Base-by-base conservation (phyloP, 345 rosid genomes). In the Sisymbrium irio region DNA sequence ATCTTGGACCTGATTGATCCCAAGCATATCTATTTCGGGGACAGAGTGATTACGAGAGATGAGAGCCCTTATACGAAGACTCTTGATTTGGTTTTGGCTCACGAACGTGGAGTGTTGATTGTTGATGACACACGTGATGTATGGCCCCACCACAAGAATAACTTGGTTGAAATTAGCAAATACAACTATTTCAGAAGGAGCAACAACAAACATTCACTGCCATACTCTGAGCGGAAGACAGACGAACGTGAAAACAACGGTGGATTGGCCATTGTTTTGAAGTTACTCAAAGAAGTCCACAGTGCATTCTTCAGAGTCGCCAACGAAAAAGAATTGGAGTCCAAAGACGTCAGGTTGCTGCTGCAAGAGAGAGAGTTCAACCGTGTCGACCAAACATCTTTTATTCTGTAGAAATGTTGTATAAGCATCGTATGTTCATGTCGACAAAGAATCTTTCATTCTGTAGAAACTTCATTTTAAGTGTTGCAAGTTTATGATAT, bases 221-320 rank as follows among this genome's bases (percentile, higher is more conserved):
- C 90, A 84, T 88, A 69, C 81, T 75, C 86, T 75, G 71, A 54
- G 37, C 81, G 79, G 79, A 13, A 85, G 81, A 81, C 82, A 79
- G 47, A 83, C 83, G 18, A 81, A 80, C 68, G 83, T 75, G 83
- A 72, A 66, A 55, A 5, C 39, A 27, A 83, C 73, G 71, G 71
- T 72, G 37, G 55, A 9, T 11, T 86, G 82, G 61, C 80, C 76
- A 58, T 73, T 82, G 59, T 77, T 82, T 53, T 82, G 83, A 17
- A 82, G 76, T 3, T 73, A 56, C 58, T 73, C 50, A 65, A 17
- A 22, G 25, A 56, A 33, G 33, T 73, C 56, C 50, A 73, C 20
- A 2, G 22, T 25, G 62, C 27, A 6, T 73, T 73, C 65, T 73
- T 73, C 59, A 36, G 39, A 9, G 50, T 36, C 1, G 59, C 36